These are phyloP conservation scores for Acacia confusa DNA, from an alignment of 306 rosid species.

Conservation along the genomic window DNA sequence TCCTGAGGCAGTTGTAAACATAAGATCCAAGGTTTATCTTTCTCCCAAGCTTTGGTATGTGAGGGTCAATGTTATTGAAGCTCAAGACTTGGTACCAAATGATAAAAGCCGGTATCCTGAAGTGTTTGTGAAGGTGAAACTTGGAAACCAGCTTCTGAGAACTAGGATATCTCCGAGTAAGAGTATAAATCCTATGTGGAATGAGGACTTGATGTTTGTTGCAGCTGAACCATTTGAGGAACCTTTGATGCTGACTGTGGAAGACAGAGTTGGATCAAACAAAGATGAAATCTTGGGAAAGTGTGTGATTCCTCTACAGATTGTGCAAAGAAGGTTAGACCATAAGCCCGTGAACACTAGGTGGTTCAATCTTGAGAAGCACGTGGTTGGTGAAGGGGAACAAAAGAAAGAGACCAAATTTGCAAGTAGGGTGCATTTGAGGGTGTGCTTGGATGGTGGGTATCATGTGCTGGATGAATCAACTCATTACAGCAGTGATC, in stretches of 20 bases:
- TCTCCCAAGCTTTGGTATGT: slow-evolving; percentile 95
- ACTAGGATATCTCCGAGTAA: slow-evolving; percentile 67
- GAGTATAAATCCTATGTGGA: slow-evolving; percentile 77
- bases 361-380: slow-evolving; percentile 88
- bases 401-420: slow-evolving; percentile 71
- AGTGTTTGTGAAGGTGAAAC: slow-evolving; percentile 62
- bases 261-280: slow-evolving; percentile 66
- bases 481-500: slow-evolving; percentile 88
- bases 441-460: slow-evolving; percentile 92
- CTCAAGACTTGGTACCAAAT: slow-evolving; percentile 70
- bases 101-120: slow-evolving; percentile 81
- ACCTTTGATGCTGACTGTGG: slow-evolving; percentile 66
- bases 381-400: slow-evolving; percentile 62
- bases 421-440: slow-evolving; percentile 78
- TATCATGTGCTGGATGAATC: slow-evolving; percentile 95
- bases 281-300: slow-evolving; percentile 82
- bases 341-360: slow-evolving; percentile 81
- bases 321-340: slow-evolving; percentile 76
- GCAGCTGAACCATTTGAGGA: slow-evolving; percentile 91
- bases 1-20: slow-evolving; percentile 63
- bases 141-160: slow-evolving; percentile 63
- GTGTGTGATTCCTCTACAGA: slow-evolving; percentile 73
- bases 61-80: slow-evolving; percentile 86
- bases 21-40: slow-evolving; percentile 80
- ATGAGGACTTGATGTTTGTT: slow-evolving; percentile 84